Evolutionary conservation across 306 rosid genomes (phyloP).

Genomic region (Castanospermum australe): DNA sequence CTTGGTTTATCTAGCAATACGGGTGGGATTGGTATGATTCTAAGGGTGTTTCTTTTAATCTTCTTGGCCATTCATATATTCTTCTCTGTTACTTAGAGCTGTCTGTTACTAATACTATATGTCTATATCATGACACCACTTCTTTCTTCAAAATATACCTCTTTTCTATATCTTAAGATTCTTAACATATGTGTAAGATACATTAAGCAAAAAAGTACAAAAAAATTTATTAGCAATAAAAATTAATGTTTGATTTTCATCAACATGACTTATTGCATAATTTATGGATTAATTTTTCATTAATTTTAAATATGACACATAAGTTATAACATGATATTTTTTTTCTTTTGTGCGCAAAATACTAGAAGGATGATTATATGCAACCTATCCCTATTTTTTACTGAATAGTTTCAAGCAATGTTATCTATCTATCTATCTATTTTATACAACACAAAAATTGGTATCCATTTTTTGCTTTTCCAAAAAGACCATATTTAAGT

Average conservation of each 20-base stretch:
- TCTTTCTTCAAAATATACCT: neutral
- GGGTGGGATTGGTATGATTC: constrained; percentile 1
- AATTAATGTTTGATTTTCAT: neutral
- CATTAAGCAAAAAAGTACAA: neutral
- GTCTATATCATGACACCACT: neutral
- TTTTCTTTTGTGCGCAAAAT: neutral
- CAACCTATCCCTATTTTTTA: neutral
- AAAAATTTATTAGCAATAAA: neutral
- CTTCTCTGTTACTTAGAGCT: neutral
- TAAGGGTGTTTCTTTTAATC: neutral
- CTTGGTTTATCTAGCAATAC: neutral
- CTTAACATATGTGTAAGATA: neutral
- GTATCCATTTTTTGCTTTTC: neutral
- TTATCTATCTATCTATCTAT: neutral
- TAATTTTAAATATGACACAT: neutral
- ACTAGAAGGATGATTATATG: neutral
- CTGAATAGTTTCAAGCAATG: neutral
- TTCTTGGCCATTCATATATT: neutral
- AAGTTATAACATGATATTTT: neutral
- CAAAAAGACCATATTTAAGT: neutral
- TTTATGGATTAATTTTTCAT: neutral
- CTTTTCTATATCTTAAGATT: neutral
- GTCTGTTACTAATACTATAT: neutral
- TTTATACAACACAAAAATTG: neutral
- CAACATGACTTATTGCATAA: neutral